These are phyloP conservation scores for Pseudogymnoascus sp. DNA, from an alignment of 2,329 filamentous ascomycete species.

Conservation along the genomic window DNA sequence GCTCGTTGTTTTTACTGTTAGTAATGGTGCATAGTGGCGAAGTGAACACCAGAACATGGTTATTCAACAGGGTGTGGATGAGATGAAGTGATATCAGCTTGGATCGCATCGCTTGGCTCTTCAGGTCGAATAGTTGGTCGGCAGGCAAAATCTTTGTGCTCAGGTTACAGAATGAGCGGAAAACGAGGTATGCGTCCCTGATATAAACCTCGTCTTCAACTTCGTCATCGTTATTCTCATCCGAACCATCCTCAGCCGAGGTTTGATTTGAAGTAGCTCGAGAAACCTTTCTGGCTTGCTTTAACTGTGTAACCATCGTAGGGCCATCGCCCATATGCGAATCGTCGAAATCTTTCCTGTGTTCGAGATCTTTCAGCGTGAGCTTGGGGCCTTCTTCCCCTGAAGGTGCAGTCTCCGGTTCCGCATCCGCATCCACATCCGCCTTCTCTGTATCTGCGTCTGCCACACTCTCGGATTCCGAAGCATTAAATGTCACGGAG, in stretches of 20 bases:
- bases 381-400: conserved; percentile 43
- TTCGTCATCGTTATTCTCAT: conserved; percentile 53
- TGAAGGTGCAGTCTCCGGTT: conserved; percentile 14
- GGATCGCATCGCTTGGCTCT: conserved; percentile 92
- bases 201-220: conserved; percentile 93
- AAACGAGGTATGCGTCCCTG: conserved; percentile 92
- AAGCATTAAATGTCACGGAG: conserved; percentile 24
- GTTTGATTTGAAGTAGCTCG: conserved; percentile 46
- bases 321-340: conserved; percentile 58
- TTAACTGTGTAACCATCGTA: conserved; percentile 57
- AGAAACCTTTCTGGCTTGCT: conserved; percentile 33
- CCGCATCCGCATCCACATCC: conserved; percentile 18
- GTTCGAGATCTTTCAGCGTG: conserved; percentile 57
- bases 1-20: conserved; percentile 79
- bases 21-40: conserved; percentile 88
- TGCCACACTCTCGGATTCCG: conserved; percentile 19
- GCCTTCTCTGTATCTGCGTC: conserved; percentile 16
- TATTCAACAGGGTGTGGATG: conserved; percentile 90
- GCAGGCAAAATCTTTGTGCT: conserved; percentile 85
- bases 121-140: conserved; percentile 86
- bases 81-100: conserved; percentile 93
- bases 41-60: conserved; percentile 83
- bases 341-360: conserved; percentile 58
- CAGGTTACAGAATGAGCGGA: conserved; percentile 93
- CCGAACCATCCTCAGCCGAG: conserved; percentile 42